Base-by-base conservation (phyloP, 2,329 filamentous ascomycete genomes). In the Colletotrichum costaricense region DNA sequence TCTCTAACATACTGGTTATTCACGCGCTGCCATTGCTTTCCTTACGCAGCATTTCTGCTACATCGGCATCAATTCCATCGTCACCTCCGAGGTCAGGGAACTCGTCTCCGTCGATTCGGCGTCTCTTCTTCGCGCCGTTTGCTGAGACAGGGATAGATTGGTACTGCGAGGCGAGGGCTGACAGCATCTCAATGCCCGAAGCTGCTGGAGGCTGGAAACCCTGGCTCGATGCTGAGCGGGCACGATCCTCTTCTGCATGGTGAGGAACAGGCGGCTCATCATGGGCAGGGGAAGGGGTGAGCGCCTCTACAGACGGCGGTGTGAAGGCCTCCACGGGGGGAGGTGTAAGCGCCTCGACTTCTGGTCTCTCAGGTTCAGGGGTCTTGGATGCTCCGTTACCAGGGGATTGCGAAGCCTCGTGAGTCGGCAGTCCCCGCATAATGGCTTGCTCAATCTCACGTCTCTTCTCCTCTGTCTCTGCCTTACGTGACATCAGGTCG, bases 371-470 rank as follows among this genome's bases (percentile, higher is more conserved):
- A 30, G 87, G 82, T 16, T 82, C 82, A 4, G 86, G 85, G 74
- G 83, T 88, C 49, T 82, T 83, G n/a, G 82, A 82, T 46, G 86
- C 79, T 62, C 86, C 82, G 9, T 86, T 84, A 3, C 86, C 85
- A 4, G 86, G 84, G 11, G 90, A 86, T 9, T 83, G 82, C 59
- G 85, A 83, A 24, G 86, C 84, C 70, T 89, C 87, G 66, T 86
- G 86, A 9, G 91, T 88, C 1, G 90, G 89, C 16, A 98, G 88
- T 9, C 94, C 94, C 64, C 93, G 91, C 89, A 99, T 95, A 77
- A 99, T 98, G 62, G 91, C 93, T 76, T 96, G 91, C 82, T 99
- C 97, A 8, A 99, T 95, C 60, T 97, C 93, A 65, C 92, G 91
- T 82, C 97, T 97, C 84, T 94, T 95, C 22, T 88, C 85, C 77